Base-by-base conservation (phyloP, 1,139 yeast species). In the Pneumocystis wakefieldiae region DNA sequence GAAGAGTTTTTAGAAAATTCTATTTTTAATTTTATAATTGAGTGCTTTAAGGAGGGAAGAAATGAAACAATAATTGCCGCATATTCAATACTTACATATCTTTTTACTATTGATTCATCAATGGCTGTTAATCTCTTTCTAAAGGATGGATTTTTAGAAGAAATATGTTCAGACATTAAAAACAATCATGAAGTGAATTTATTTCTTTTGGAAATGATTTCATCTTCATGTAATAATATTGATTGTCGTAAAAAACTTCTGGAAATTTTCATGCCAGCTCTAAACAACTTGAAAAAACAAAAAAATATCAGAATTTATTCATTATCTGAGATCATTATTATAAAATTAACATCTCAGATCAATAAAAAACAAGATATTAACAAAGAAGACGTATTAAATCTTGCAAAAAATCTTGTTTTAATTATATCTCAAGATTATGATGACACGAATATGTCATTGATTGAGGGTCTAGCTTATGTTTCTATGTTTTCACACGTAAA, bases 401-500 rank as follows among this genome's bases (percentile, higher is more conserved):
- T 48, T 12, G 29, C 55, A 10, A 48, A 48, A 48, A 48, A 48
- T 24, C 14, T 48, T 48, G 32, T 48, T 48, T 48, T 29, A 24
- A 19, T 48, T 24, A 48, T 48, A 24, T 48, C 55, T 48, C 55
- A 48, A 14, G 55, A 48, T 48, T 48, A 19, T 42, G 19, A 19
- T 24, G 19, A 48, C 28, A 24, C 15, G 24, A 14, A 24, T 12
- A 12, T 48, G 28, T 48, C 55, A 24, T 48, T 39, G 2, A 57
- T 57, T 57, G 59, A 57, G 29, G 59, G 59, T 57, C 19, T 57
- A 57, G n/a, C 59, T 19, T 57, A 37, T 24, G n/a, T 39, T 28
- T 37, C 42, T 57, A 39, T 39, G 42, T 37, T 37, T 28, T 39
- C 59, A 19, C 14, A 37, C 3, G 15, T 57, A 57, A 57, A 57